Percentiles rank a stretch among this genome's conserved stretches.
phyloP scores from a whole-genome alignment of 345 rosid species.

The Populus deltoides region DNA sequence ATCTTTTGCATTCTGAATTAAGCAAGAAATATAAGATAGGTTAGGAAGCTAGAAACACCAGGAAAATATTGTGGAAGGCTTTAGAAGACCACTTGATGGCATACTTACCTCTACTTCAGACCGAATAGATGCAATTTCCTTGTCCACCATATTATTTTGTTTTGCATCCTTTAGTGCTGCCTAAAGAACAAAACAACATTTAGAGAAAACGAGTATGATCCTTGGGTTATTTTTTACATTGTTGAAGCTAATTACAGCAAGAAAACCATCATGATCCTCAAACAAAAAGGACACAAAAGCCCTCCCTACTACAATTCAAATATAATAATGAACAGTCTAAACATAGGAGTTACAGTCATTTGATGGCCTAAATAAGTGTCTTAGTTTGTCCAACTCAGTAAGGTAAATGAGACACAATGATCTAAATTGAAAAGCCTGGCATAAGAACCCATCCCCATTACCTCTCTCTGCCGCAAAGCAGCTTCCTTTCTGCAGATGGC shows the following conservation, averaged over 20 bases:
- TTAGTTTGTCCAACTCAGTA: not conserved
- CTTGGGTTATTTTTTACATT: not conserved
- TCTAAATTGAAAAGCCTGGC: conserved; percentile 2
- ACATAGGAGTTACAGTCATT: not conserved
- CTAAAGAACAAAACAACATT: conserved; percentile 10
- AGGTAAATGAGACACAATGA: conserved; percentile 12
- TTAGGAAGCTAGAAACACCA: not conserved
- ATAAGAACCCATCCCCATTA: conserved; percentile 5
- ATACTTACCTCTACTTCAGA: conserved; percentile 23
- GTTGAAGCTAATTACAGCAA: not conserved
- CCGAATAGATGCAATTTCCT: conserved; percentile 24
- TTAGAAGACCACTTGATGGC: not conserved
- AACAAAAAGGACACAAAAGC: not conserved
- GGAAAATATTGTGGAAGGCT: not conserved
- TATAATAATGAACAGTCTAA: not conserved
- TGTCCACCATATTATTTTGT: conserved; percentile 21
- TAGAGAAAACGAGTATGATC: not conserved
- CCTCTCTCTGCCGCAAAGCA: conserved; percentile 36
- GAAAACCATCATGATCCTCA: not conserved
- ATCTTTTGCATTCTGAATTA: conserved; percentile 28
- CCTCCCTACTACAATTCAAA: not conserved
- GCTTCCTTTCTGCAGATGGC: conserved; percentile 33
- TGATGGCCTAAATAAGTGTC: not conserved
- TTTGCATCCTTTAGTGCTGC: conserved; percentile 30
- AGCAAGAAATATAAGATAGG: not conserved